Conservation (phyloP, 768 basidiomycete genomes). For the Hygrophorus pudorinus region DNA sequence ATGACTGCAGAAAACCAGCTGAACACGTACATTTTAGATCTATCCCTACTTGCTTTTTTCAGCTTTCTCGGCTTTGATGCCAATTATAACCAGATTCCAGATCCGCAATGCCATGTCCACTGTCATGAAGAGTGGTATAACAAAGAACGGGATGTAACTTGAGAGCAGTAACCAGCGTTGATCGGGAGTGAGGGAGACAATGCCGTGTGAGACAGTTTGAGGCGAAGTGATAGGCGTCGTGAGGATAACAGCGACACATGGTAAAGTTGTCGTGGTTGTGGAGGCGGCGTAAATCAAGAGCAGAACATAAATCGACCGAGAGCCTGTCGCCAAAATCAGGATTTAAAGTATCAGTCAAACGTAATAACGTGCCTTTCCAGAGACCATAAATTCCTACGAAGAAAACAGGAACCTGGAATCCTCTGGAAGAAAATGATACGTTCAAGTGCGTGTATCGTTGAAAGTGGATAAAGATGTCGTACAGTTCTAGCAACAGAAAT, state of each 20-base stretch:
- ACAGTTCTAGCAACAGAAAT: slow-evolving; percentile 57
- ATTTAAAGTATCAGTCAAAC: not conserved
- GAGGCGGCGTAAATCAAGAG: slow-evolving; percentile 70
- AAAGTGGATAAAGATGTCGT: slow-evolving; percentile 1
- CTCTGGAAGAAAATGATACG: slow-evolving; percentile 20
- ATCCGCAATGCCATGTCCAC: slow-evolving; percentile 55
- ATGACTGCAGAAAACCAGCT: too few relatives aligned
- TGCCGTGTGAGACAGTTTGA: slow-evolving; percentile 11
- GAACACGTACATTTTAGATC: not conserved
- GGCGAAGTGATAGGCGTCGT: slow-evolving; percentile 35
- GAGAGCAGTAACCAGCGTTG: slow-evolving; percentile 51
- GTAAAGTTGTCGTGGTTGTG: slow-evolving; percentile 66
- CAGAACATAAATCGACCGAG: slow-evolving; percentile 45
- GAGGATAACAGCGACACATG: slow-evolving; percentile 57
- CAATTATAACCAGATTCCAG: slow-evolving; percentile 19
- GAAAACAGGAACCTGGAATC: slow-evolving; percentile 74
- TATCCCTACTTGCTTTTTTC: slow-evolving; percentile 8
- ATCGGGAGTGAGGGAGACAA: slow-evolving; percentile 32
- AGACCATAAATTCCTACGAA: slow-evolving; percentile 54
- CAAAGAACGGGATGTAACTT: slow-evolving; percentile 68
- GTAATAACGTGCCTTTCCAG: slow-evolving; percentile 35
- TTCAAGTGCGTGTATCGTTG: not conserved
- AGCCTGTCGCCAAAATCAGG: slow-evolving; percentile 25
- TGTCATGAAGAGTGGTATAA: slow-evolving; percentile 62
- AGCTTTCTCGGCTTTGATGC: slow-evolving; percentile 16